Conservation (phyloP, 345 rosid genomes). For the Hibiscus syriacus region DNA sequence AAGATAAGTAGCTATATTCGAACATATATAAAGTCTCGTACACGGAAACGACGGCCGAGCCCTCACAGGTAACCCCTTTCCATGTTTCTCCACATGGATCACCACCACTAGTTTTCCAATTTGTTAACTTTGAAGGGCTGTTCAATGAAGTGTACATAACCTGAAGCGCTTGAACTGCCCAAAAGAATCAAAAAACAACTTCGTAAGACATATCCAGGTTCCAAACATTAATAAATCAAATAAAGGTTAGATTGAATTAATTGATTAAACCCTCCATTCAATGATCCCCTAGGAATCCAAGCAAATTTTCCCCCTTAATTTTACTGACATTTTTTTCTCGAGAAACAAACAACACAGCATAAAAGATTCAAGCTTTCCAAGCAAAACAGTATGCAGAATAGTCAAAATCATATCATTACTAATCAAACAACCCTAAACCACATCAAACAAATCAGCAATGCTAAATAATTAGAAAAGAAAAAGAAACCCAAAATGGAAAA, state of each 20-base stretch:
- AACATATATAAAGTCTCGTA: constrained; percentile 23
- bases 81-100: constrained; percentile 96
- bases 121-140: constrained; percentile 71
- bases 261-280: not conserved
- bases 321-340: constrained; percentile 17
- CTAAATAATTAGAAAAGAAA: not conserved
- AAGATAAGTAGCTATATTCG: not conserved
- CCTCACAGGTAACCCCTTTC: constrained; percentile 84
- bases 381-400: not conserved
- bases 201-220: not conserved
- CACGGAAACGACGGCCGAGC: constrained; percentile 85
- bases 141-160: constrained; percentile 67
- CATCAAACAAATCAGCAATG: constrained; percentile 7
- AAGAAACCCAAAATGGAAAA: not conserved
- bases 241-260: not conserved
- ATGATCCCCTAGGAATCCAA: not conserved
- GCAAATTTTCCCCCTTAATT: not conserved
- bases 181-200: constrained; percentile 7
- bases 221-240: not conserved
- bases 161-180: constrained; percentile 82
- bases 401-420: constrained; percentile 6
- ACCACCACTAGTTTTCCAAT: constrained; percentile 71
- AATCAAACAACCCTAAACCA: constrained; percentile 5
- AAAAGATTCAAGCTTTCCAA: constrained; percentile 20
- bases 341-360: constrained; percentile 23